Conservation (phyloP, 1,139 yeast genomes). For the Taphrina deformans region DNA sequence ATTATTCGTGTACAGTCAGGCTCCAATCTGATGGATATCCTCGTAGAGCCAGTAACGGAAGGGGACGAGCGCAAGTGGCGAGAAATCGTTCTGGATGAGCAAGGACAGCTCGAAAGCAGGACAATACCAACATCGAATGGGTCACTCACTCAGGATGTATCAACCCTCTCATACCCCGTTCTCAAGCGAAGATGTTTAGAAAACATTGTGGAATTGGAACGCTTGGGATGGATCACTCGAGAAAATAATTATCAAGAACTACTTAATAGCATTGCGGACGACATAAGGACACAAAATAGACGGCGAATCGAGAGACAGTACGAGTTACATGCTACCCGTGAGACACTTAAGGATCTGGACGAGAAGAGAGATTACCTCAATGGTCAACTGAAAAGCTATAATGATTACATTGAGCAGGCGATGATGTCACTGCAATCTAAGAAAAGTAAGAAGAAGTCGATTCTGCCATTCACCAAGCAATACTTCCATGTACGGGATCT, state of each 20-base stretch:
- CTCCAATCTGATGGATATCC: slow-evolving; percentile 66
- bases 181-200: slow-evolving; percentile 76
- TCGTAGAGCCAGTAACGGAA: slow-evolving; percentile 69
- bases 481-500: slow-evolving; percentile 75
- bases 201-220: slow-evolving; percentile 72
- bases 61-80: slow-evolving; percentile 65
- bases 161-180: slow-evolving; percentile 64
- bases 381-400: slow-evolving; percentile 65
- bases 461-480: slow-evolving; percentile 71
- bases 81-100: slow-evolving; percentile 57
- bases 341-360: slow-evolving; percentile 59
- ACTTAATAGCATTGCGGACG: slow-evolving; percentile 78
- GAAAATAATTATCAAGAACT: slow-evolving; percentile 74
- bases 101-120: slow-evolving; percentile 41
- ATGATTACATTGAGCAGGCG: slow-evolving; percentile 65
- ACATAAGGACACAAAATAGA: slow-evolving; percentile 74
- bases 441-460: slow-evolving; percentile 53
- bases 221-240: slow-evolving; percentile 64
- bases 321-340: slow-evolving; percentile 62
- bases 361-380: slow-evolving; percentile 65
- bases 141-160: slow-evolving; percentile 38
- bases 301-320: slow-evolving; percentile 63
- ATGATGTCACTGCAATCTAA: slow-evolving; percentile 60
- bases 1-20: slow-evolving; percentile 79
- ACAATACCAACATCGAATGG: slow-evolving; percentile 12